Evolutionary conservation across 768 basidiomycete species (phyloP), one percentile per base, ranked within the genome.

Genomic region (Lepiota brunneoincarnata): DNA sequence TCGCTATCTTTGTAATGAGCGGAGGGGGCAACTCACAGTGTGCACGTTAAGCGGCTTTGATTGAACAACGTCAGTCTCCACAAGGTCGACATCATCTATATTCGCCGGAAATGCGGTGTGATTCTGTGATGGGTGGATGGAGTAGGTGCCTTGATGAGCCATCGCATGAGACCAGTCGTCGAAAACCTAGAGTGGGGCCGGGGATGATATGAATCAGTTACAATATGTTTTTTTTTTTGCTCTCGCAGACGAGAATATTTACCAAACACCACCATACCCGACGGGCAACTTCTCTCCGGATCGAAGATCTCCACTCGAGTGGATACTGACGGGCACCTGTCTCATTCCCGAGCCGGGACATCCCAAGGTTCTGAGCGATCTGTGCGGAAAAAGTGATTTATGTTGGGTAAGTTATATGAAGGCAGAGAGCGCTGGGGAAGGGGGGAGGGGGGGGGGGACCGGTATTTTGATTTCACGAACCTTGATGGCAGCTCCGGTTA

Each of bases 111-210:
- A 58, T 2, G 61, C 62, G 15, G 65, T 67, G 37, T 63, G 65
- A 50, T 67, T 67, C 49, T 67, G 65, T 21, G 58, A 59, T 24
- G 65, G 65, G 43, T 67, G 65, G 11, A 67, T 58, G 4, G 65
- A 59, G 38, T 67, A 67, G 6, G 62, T 57, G 11, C 63, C 62
- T 36, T 67, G 58, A 36, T 67, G 62, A 2, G 65, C 65, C 31
- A 61, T 60, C 17, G 65, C 63, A 52, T 64, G 60, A 1, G 65
- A 63, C 65, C 65, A 67, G 48, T 67, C 65, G 39, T 62, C 59
- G 41, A 61, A 61, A n/a, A 66, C 59, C 65, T 66, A 24, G 7
- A 5, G 36, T 6, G 4, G 20, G 6, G 34, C 50, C 36, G 31
- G n/a, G 12, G 10, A 9, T 15, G 12, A 31, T 31, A 31, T 31